Base-by-base conservation (phyloP, 257 asterid genomes). In the Datura wrightii region DNA sequence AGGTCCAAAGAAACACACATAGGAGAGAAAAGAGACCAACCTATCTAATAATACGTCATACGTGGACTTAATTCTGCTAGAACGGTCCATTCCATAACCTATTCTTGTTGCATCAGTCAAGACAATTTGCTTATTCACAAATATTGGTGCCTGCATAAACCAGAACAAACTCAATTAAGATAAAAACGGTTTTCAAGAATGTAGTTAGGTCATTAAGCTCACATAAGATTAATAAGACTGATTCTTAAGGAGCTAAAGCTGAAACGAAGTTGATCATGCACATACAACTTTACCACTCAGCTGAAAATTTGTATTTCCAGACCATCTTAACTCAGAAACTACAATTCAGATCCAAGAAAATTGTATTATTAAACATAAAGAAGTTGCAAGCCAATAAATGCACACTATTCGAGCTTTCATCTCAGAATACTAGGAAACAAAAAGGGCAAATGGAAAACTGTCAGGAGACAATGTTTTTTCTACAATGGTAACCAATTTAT, bases 11-110 rank as follows among this genome's bases (percentile, higher is more conserved):
- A 80, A 41, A 55, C 14, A 76, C 41, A 19, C 54, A 31, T 10
- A 72, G 13, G 31, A 72, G 72, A 19, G 48, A 63, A 63, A 67
- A 81, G 71, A 70, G 66, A 56, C 74, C 44, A 62, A 89, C 92
- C 90, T 89, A 86, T 89, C 92, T 50, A 89, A 58, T 48, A 80
- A 53, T 59, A 88, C 92, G 39, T 89, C 90, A 85, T 87, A 89
- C 36, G 81, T 85, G 56, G 87, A 53, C 79, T 85, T 89, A 34
- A 66, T 66, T 37, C 60, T 86, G 54, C 87, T 84, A 65, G 31
- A 85, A 50, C 85, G 78, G 37, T 85, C 83, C 89, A 79, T 62
- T 52, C 90, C 90, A 70, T 84, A 79, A 31, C 55, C 88, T 39
- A 89, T 82, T 84, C 86, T 86, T 37, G 84, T 87, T 16, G 90